Percentiles rank a stretch among this genome's conserved stretches.
Evolutionary conservation across 2,329 filamentous ascomycete species (phyloP).

Genomic region (Xylariaceae sp.): DNA sequence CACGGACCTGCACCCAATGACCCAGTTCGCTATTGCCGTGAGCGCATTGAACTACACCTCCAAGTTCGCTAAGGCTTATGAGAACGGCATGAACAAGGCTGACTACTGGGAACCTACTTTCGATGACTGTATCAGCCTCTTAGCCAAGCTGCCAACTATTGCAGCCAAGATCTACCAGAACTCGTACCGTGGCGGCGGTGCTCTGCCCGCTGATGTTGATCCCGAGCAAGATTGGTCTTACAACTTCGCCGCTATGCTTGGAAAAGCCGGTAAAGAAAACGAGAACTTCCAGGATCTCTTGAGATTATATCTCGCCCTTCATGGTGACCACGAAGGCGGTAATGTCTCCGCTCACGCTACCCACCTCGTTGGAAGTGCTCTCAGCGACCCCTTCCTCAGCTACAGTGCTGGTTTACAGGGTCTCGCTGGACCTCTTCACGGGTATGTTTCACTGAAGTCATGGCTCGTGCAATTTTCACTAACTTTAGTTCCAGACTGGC

Average conservation of each 20-base stretch:
- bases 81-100: constrained; percentile 84
- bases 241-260: constrained; percentile 96
- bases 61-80: constrained; percentile 90
- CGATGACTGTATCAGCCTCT: constrained; percentile 87
- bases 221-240: constrained; percentile 92
- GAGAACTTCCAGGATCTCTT: constrained; percentile 95
- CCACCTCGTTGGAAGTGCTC: constrained; percentile 88
- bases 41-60: constrained; percentile 95
- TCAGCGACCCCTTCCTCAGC: constrained; percentile 91
- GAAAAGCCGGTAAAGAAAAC: constrained; percentile 81
- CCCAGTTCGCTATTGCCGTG: constrained; percentile 91
- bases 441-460: constrained; percentile 41
- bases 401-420: constrained; percentile 95
- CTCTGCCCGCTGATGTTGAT: constrained; percentile 74
- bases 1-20: constrained; percentile 92
- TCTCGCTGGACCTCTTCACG: constrained; percentile 88
- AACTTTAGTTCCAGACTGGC: constrained; percentile 59
- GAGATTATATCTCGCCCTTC: constrained; percentile 88
- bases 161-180: constrained; percentile 98
- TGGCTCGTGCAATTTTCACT: not conserved
- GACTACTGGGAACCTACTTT: constrained; percentile 99
- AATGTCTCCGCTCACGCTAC: constrained; percentile 96
- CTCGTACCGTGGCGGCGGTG: constrained; percentile 69
- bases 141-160: constrained; percentile 94
- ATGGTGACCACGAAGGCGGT: constrained; percentile 96